These are phyloP conservation scores for Botrytis paeoniae DNA, from an alignment of 2,329 filamentous ascomycete species.

Conservation along the genomic window DNA sequence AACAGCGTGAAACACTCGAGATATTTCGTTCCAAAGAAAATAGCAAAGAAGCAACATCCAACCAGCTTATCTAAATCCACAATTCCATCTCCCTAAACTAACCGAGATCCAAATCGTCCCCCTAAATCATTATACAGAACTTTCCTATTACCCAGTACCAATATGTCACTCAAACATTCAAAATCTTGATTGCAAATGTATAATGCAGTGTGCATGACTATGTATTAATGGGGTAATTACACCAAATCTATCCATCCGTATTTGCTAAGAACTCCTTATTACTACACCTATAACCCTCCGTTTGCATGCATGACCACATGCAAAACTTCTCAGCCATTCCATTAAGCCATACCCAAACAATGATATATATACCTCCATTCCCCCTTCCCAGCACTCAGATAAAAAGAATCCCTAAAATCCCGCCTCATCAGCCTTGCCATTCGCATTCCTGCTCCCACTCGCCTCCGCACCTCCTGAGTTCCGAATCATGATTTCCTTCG, in stretches of 20 bases:
- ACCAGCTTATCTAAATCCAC: too few relatives aligned
- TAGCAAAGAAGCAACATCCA: too few relatives aligned
- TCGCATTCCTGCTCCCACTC: not conserved
- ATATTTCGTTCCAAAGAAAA: too few relatives aligned
- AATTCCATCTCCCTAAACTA: too few relatives aligned
- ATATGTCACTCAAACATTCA: fast-evolving
- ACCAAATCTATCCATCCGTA: not conserved
- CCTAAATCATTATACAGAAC: too few relatives aligned
- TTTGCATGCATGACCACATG: not conserved
- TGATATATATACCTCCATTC: not conserved
- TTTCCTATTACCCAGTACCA: too few relatives aligned
- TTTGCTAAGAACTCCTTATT: not conserved
- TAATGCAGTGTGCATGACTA: not conserved
- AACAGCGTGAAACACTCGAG: too few relatives aligned
- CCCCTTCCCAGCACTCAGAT: not conserved
- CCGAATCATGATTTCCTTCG: conserved; percentile 7
- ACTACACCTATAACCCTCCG: not conserved
- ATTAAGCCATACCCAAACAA: not conserved
- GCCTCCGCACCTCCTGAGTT: not conserved
- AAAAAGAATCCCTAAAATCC: not conserved
- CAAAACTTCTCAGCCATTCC: not conserved
- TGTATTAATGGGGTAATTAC: not conserved
- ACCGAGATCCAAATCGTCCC: too few relatives aligned
- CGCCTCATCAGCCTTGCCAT: conserved; percentile 15
- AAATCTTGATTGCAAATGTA: not conserved